Evolutionary conservation across 352 stramenopile genomes (phyloP).

Genomic region (Thalassiosira livingstoniorum): DNA sequence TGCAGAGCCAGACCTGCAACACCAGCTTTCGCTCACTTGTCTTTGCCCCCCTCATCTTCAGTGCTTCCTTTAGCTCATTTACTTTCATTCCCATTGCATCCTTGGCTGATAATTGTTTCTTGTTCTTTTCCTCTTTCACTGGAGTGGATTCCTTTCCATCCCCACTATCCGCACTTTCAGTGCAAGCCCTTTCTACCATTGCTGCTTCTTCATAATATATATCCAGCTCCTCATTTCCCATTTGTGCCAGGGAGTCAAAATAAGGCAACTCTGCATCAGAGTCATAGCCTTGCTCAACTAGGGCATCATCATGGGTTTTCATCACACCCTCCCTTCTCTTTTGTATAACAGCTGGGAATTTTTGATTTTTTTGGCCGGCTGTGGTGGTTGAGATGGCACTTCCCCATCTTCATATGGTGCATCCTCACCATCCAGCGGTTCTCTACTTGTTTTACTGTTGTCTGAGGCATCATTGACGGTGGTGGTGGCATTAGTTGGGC

Average conservation of each 20-base stretch:
- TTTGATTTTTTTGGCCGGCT: too few relatives aligned
- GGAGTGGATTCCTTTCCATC: not conserved
- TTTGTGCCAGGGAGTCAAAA: not conserved
- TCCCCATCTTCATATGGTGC: too few relatives aligned
- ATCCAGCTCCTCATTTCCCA: not conserved
- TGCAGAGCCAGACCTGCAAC: conserved; percentile 1
- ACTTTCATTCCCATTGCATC: conserved; percentile 9
- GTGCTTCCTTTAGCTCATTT: conserved; percentile 21
- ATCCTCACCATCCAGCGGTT: too few relatives aligned
- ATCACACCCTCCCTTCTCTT: too few relatives aligned
- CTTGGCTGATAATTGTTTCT: not conserved
- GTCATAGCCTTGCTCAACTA: conserved; percentile 12
- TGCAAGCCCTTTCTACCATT: not conserved
- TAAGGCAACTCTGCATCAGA: conserved; percentile 8
- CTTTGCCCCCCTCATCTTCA: conserved; percentile 15
- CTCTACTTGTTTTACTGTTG: too few relatives aligned
- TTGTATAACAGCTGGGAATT: too few relatives aligned
- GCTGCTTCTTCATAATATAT: not conserved
- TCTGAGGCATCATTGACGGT: too few relatives aligned
- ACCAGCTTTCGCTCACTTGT: conserved; percentile 9
- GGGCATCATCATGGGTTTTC: not conserved
- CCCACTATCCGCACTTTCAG: not conserved
- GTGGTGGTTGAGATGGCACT: too few relatives aligned
- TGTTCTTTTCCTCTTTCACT: not conserved
- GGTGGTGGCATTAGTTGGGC: too few relatives aligned